These are phyloP conservation scores for Erodium trifolium DNA, from an alignment of 441 rosid genomes.

Conservation along the genomic window DNA sequence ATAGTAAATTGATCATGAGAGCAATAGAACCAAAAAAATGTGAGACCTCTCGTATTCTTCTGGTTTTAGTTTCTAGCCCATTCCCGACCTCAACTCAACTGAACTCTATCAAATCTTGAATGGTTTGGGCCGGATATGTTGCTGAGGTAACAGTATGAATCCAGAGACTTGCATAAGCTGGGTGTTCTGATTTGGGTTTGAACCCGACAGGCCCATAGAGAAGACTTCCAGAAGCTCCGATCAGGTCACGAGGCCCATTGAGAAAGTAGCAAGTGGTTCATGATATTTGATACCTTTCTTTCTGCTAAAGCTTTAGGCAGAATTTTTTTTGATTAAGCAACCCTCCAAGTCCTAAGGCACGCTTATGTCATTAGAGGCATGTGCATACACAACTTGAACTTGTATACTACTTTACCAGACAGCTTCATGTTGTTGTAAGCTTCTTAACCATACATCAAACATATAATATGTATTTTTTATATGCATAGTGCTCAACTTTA, in stretches of 20 bases:
- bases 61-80: neutral
- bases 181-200: neutral
- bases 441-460: neutral
- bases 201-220: neutral
- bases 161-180: neutral
- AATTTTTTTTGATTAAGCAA: neutral
- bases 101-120: neutral
- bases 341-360: neutral
- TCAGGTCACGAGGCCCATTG: neutral
- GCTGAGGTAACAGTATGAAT: neutral
- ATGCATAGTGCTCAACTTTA: neutral
- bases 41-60: neutral
- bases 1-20: too few species aligned
- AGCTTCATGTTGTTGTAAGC: conserved; percentile 1
- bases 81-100: neutral
- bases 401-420: neutral
- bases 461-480: neutral
- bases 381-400: neutral
- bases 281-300: neutral
- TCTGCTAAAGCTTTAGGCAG: neutral
- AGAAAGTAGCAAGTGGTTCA: neutral
- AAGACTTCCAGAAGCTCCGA: neutral
- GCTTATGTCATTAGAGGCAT: neutral
- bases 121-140: neutral
- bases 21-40: too few species aligned